A percentile compares a stretch with the other conserved stretches of the same genome.
These are phyloP conservation scores for Saccharomyces cerevisiae DNA, from an alignment of 805 yeast genomes.

Conservation along the genomic window DNA sequence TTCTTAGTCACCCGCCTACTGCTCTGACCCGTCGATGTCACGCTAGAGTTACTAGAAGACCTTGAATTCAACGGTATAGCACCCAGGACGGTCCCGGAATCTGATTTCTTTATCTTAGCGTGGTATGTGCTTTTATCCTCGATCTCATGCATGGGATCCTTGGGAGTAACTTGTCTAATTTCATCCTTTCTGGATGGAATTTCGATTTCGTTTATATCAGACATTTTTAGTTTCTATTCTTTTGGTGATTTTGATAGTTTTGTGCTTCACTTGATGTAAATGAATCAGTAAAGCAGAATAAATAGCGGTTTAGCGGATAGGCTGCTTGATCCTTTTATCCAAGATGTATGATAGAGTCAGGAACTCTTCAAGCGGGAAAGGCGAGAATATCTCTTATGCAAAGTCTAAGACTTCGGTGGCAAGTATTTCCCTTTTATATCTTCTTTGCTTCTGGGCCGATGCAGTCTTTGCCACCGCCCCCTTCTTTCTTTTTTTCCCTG, in stretches of 20 bases:
- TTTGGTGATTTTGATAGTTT: not conserved
- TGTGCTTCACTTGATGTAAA: not conserved
- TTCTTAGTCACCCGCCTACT: slow-evolving; percentile 17
- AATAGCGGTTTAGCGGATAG: not conserved
- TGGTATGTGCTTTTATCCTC: not conserved
- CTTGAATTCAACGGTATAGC: slow-evolving; percentile 1
- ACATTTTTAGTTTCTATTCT: not conserved
- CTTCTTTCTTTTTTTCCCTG: slow-evolving; percentile 8
- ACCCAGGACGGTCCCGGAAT: not conserved
- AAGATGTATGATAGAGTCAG: not conserved
- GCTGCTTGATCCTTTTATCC: not conserved
- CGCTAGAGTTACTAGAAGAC: slow-evolving; percentile 6
- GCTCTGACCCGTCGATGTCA: slow-evolving; percentile 1
- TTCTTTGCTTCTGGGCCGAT: slow-evolving; percentile 7
- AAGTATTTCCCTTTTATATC: not conserved
- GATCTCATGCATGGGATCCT: not conserved
- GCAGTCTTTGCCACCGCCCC: slow-evolving; percentile 9
- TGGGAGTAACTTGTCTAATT: not conserved
- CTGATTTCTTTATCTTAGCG: not conserved
- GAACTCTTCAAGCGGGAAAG: not conserved
- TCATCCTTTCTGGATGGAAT: not conserved
- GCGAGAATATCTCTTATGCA: not conserved
- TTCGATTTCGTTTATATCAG: not conserved
- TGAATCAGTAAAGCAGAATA: not conserved
- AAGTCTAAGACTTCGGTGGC: not conserved